Evolutionary conservation across 805 yeast genomes (phyloP).

Genomic region (Cyberlindnera sargentensis): DNA sequence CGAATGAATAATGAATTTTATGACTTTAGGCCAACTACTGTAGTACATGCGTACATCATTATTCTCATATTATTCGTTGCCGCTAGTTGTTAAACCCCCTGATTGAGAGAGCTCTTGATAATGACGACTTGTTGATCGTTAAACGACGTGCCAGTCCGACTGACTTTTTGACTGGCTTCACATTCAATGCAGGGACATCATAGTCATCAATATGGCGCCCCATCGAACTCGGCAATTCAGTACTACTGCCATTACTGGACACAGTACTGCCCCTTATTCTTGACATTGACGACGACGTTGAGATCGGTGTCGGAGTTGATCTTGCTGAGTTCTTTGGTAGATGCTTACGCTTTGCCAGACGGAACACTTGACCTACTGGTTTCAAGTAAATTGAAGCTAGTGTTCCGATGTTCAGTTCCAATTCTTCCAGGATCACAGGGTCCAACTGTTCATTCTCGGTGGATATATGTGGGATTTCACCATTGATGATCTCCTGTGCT

Average conservation of each 20-base stretch:
- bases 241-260: constrained; percentile 2
- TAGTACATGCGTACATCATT: too few species aligned
- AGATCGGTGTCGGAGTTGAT: constrained; percentile 10
- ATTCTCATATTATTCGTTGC: too few species aligned
- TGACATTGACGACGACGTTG: constrained; percentile 1
- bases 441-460: constrained; percentile 66
- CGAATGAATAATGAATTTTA: neutral
- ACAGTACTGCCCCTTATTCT: constrained; percentile 7
- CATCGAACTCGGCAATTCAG: neutral
- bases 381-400: constrained; percentile 79
- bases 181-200: constrained; percentile 33
- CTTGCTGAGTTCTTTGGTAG: constrained; percentile 47
- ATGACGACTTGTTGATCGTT: constrained; percentile 28
- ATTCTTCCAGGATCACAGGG: constrained; percentile 64
- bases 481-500: constrained; percentile 49
- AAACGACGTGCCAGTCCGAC: constrained; percentile 25
- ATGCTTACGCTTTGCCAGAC: constrained; percentile 46
- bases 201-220: constrained; percentile 29
- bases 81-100: constrained; percentile 13
- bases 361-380: constrained; percentile 75
- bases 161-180: constrained; percentile 28
- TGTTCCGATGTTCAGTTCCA: constrained; percentile 76
- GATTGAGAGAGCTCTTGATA: constrained; percentile 29
- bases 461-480: constrained; percentile 55
- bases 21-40: neutral